A percentile compares a stretch with the other conserved stretches of the same genome.
Evolutionary conservation across 768 basidiomycete species (phyloP).

Genomic region (Suillus weaverae): DNA sequence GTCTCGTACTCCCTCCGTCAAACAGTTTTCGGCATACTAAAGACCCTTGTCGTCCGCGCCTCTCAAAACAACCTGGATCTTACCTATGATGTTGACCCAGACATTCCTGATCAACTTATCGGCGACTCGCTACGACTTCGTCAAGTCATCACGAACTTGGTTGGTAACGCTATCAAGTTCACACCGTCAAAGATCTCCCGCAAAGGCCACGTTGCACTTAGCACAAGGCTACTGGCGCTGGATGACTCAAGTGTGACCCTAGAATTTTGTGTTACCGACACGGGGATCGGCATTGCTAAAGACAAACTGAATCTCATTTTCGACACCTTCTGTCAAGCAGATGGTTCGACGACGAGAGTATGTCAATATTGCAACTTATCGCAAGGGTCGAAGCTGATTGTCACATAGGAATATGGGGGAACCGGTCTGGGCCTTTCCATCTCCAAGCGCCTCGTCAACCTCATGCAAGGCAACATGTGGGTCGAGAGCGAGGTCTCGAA

Average conservation of each 20-base stretch:
- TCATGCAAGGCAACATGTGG: slow-evolving; percentile 99
- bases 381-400: not conserved
- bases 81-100: slow-evolving; percentile 93
- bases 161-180: slow-evolving; percentile 97
- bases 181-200: slow-evolving; percentile 76
- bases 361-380: slow-evolving; percentile 28
- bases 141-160: slow-evolving; percentile 93
- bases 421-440: slow-evolving; percentile 96
- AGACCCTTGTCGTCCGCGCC: slow-evolving; percentile 96
- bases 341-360: slow-evolving; percentile 94
- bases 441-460: slow-evolving; percentile 92
- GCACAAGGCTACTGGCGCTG: slow-evolving; percentile 73
- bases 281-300: slow-evolving; percentile 97
- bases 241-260: slow-evolving; percentile 86
- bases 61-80: slow-evolving; percentile 96
- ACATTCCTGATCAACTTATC: slow-evolving; percentile 95
- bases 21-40: slow-evolving; percentile 95
- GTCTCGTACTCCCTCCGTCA: slow-evolving; percentile 98
- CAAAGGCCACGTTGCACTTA: slow-evolving; percentile 90
- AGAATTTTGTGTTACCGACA: slow-evolving; percentile 97
- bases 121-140: slow-evolving; percentile 93
- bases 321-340: slow-evolving; percentile 98
- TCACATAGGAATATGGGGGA: slow-evolving; percentile 86
- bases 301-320: slow-evolving; percentile 98
- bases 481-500: slow-evolving; percentile 93